phyloP scores from a whole-genome alignment of 2,329 filamentous ascomycete genomes.

The Beauveria scarabaeidicola region DNA sequence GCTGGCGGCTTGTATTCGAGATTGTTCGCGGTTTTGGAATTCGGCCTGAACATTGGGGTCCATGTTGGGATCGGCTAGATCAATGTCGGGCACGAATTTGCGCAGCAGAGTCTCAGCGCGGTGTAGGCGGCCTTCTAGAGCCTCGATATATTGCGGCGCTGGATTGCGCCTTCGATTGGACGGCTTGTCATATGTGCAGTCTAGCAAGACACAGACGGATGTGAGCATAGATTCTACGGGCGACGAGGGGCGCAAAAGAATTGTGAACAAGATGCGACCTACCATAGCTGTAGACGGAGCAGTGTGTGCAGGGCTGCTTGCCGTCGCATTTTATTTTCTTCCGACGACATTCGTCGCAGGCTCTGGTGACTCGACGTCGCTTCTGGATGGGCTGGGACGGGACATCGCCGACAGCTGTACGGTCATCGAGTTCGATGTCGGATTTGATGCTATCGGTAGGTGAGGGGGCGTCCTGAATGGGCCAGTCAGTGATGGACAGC shows the following conservation, averaged over 20 bases:
- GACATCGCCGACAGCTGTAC: slow-evolving; percentile 16
- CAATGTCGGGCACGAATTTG: slow-evolving; percentile 73
- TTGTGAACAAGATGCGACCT: slow-evolving; percentile 23
- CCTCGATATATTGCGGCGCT: slow-evolving; percentile 87
- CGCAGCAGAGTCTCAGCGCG: slow-evolving; percentile 74
- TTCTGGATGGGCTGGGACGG: slow-evolving; percentile 60
- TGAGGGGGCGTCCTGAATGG: slow-evolving; percentile 27
- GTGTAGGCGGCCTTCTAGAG: slow-evolving; percentile 72
- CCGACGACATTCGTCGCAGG: slow-evolving; percentile 73
- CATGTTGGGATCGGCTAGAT: slow-evolving; percentile 76
- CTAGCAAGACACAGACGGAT: slow-evolving; percentile 34
- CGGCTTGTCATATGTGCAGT: slow-evolving; percentile 92
- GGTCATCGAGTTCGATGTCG: slow-evolving; percentile 32
- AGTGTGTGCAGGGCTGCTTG: slow-evolving; percentile 87
- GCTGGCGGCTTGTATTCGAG: slow-evolving; percentile 35
- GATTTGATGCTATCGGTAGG: slow-evolving; percentile 36
- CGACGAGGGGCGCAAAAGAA: neutral
- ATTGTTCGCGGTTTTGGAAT: slow-evolving; percentile 46
- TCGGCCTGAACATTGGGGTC: slow-evolving; percentile 70
- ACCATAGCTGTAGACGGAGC: slow-evolving; percentile 98
- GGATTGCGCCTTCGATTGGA: slow-evolving; percentile 87
- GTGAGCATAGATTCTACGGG: neutral
- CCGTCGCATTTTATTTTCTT: slow-evolving; percentile 87
- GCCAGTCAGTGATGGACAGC: slow-evolving; percentile 28
- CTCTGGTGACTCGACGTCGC: slow-evolving; percentile 67